Base-by-base conservation (phyloP, 192 early-diverging fungal species). In the Coemansia sp. region DNA sequence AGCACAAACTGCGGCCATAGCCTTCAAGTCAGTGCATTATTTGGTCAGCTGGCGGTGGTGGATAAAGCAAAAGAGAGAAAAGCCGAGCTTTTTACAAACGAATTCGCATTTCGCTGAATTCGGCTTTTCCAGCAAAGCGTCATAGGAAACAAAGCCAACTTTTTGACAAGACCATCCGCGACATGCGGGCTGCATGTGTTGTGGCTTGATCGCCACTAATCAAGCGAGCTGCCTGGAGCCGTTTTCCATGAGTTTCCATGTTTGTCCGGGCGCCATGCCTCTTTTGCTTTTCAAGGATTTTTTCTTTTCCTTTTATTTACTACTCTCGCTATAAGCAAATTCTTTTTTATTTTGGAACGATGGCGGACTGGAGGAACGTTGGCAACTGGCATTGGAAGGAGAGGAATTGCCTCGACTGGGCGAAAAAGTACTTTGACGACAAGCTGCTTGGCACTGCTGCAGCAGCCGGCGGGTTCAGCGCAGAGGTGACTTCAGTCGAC, bases 331-430 rank as follows among this genome's bases (percentile, higher is more conserved):
- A 17, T 35, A n/a, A n/a, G n/a, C n/a, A n/a, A n/a, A 34, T 34
- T 19, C 18, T 53, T 33, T 19, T 34, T 5, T 33, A 17, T 17
- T 33, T 53, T 53, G 29, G 14, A 32, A 35, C 52, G 48, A 88
- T 88, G 86, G 80, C 83, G 21, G 87, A 88, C 81, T 88, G 87
- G 87, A 87, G 86, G 63, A 88, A 88, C 77, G 83, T 86, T 37
- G 86, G 86, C 53, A 88, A 80, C 64, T 69, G 74, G 76, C 73
- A 90, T 68, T 93, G 94, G 94, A 91, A 92, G 53, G 87, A 86
- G 67, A 95, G 94, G 83, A 94, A 95, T 86, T 95, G 93, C 70
- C 63, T 95, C 35, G 87, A 83, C 24, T 98, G 95, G 94, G 87
- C 94, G 53, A 89, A 91, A 53, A 82, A 82, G 19, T 95, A 96